Percentiles rank a stretch among this genome's conserved stretches.
phyloP scores from a whole-genome alignment of 1,284 basidiomycete species.

The Bondarzewia mesenterica region DNA sequence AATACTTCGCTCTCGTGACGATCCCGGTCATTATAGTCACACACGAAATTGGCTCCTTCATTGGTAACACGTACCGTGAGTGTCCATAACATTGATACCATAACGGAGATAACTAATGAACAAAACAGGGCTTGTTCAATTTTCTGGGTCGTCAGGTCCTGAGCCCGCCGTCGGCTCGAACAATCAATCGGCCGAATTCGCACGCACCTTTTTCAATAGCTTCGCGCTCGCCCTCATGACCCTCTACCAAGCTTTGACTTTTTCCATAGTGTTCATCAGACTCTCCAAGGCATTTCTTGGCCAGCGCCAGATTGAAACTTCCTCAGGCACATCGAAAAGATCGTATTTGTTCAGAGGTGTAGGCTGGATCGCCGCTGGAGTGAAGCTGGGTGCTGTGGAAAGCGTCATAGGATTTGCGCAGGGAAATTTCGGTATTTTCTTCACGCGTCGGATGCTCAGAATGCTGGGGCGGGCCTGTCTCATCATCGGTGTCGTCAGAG shows the following conservation, averaged over 20 bases:
- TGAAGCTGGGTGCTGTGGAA: constrained; percentile 58
- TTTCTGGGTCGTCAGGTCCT: constrained; percentile 6
- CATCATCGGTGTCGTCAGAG: constrained; percentile 54
- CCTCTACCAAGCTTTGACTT: constrained; percentile 47
- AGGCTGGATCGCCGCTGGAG: constrained; percentile 51
- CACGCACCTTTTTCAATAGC: constrained; percentile 51
- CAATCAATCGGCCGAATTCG: constrained; percentile 24
- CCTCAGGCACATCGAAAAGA: constrained; percentile 30
- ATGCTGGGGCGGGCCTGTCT: constrained; percentile 44
- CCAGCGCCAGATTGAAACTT: constrained; percentile 42
- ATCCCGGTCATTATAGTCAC: constrained; percentile 46
- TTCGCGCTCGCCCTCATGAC: constrained; percentile 51
- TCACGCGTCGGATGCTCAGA: constrained; percentile 52
- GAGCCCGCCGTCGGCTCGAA: constrained; percentile 36
- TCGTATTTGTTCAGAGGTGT: constrained; percentile 48
- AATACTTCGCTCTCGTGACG: constrained; percentile 38
- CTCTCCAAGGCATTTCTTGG: constrained; percentile 40
- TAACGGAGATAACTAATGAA: not conserved
- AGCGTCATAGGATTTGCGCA: constrained; percentile 50
- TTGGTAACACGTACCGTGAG: constrained; percentile 51
- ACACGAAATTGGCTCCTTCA: constrained; percentile 58
- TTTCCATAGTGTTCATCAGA: constrained; percentile 49
- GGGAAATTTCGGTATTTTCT: constrained; percentile 38
- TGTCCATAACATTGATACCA: constrained; percentile 7
- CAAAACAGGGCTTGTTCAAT: not conserved